phyloP scores from a whole-genome alignment of 176 grass and related monocot genomes.

The Aegilops speltoides region DNA sequence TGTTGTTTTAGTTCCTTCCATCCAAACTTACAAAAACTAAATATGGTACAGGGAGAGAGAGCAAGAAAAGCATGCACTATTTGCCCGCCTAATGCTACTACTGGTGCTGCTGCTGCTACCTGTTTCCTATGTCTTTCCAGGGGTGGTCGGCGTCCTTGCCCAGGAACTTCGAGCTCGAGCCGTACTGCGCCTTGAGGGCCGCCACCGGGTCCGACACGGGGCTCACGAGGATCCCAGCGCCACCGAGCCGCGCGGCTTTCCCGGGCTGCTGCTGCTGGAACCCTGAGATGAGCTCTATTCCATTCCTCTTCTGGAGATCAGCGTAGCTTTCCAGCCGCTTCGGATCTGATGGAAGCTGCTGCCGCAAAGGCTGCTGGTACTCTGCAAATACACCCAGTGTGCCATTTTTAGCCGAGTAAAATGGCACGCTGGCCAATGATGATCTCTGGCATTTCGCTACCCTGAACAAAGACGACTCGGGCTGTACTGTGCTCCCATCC shows the following conservation, averaged over 20 bases:
- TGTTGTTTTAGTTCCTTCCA: conserved; percentile 43
- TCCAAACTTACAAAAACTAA: conserved; percentile 81
- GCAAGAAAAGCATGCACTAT: conserved; percentile 58
- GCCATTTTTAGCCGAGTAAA: conserved; percentile 67
- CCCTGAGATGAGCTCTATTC: conserved; percentile 49
- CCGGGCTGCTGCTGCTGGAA: conserved; percentile 50
- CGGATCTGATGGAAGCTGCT: conserved; percentile 37
- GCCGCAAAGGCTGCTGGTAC: conserved; percentile 49
- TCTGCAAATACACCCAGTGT: conserved; percentile 29
- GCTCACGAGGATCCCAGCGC: conserved; percentile 47
- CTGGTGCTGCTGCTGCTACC: conserved; percentile 48
- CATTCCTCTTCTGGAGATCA: conserved; percentile 58
- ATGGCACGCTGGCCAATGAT: conserved; percentile 40
- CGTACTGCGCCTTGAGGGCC: conserved; percentile 55
- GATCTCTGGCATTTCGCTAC: conserved; percentile 54
- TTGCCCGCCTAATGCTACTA: conserved; percentile 1
- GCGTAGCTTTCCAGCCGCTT: conserved; percentile 44
- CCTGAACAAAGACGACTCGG: conserved; percentile 42
- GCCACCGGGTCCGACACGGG: conserved; percentile 55
- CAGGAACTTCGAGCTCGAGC: conserved; percentile 41
- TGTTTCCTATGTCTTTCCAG: conserved; percentile 73
- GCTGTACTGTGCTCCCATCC: conserved; percentile 50
- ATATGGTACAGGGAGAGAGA: conserved; percentile 67
- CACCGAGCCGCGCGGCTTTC: conserved; percentile 35
- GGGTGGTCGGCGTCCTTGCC: conserved; percentile 49